Base-by-base conservation (phyloP, 331 rosid species). In the Cydonia oblonga region DNA sequence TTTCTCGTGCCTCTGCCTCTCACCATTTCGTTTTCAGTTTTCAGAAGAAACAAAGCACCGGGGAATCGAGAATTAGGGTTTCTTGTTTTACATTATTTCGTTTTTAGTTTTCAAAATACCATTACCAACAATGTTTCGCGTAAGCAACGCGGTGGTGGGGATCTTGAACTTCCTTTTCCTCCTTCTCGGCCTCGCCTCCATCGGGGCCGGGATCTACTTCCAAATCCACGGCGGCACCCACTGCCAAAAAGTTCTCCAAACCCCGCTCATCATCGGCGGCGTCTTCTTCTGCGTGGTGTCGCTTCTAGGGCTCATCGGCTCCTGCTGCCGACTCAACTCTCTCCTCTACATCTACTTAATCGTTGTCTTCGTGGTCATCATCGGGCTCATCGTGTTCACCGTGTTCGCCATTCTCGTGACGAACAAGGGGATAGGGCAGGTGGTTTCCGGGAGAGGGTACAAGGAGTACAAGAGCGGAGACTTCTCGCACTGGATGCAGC, bases 401-500 rank as follows among this genome's bases (percentile, higher is more conserved):
- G 28, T 87, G 7, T 90, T 93, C 73, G 83, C 86, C 0, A 20
- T 93, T 16, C 64, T 93, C 29, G 86, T 93, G 1, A 90, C 98
- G 7, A 89, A 90, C 73, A 83, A 71, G 68, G 87, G 88, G 13
- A 71, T 89, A 2, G 98, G 87, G 1, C 70, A 74, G 63, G 78
- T 78, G 2, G 56, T 93, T 1, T 89, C 98, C 1, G 85, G 84
- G 1, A 80, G 75, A 32, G 96, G 93, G 0, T 81, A 73, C 35
- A 87, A 79, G 54, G 96, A 89, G 80, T 86, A 87, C 61, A 81
- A 73, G 5, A 80, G 87, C 0, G 75, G 79, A 0, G 93, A 93
- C 66, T 93, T 83, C 87, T 87, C 96, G 0, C 84, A 89, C 66
- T 90, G 91, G 96, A 42, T 90, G 58, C 98, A 89, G 76, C 81